Conservation (phyloP, 768 basidiomycete species). For the Cyclocybe cylindracea region DNA sequence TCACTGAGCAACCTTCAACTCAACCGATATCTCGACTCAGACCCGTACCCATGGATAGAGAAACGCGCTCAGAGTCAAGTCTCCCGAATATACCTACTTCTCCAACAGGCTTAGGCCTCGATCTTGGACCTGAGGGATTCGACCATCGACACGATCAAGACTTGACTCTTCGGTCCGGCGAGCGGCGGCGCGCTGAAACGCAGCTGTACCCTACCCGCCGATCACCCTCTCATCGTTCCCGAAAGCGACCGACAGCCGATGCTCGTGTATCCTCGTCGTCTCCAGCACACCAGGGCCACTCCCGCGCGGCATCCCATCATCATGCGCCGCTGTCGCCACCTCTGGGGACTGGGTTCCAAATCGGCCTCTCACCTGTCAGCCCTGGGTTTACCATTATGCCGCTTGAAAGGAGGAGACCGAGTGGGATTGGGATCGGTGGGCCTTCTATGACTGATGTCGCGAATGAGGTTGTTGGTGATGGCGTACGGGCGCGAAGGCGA, state of each 20-base stretch:
- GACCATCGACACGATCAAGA: constrained; percentile 6
- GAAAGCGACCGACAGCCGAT: constrained; percentile 8
- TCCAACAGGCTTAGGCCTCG: constrained; percentile 4
- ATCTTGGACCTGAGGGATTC: not conserved
- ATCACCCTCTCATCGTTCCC: constrained; percentile 10
- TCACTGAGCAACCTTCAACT: constrained; percentile 5
- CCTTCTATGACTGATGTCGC: constrained; percentile 31
- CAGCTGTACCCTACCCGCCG: constrained; percentile 16
- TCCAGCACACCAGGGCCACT: constrained; percentile 15
- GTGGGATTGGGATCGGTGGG: constrained; percentile 28
- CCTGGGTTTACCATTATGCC: constrained; percentile 78
- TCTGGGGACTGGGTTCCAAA: constrained; percentile 60
- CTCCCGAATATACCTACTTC: constrained; percentile 14
- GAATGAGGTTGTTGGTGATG: constrained; percentile 15
- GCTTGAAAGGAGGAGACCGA: constrained; percentile 45
- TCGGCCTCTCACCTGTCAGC: constrained; percentile 73
- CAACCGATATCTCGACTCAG: constrained; percentile 14
- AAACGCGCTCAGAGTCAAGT: constrained; percentile 32
- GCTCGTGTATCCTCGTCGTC: constrained; percentile 11
- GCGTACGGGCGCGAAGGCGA: constrained; percentile 35
- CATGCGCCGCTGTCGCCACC: constrained; percentile 28
- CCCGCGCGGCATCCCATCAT: constrained; percentile 21
- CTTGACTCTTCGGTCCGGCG: constrained; percentile 6
- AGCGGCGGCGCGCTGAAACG: constrained; percentile 10
- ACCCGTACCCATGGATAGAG: constrained; percentile 30